Base-by-base conservation (phyloP, 192 early-diverging fungal species). In the Umbelopsis ramanniana region DNA sequence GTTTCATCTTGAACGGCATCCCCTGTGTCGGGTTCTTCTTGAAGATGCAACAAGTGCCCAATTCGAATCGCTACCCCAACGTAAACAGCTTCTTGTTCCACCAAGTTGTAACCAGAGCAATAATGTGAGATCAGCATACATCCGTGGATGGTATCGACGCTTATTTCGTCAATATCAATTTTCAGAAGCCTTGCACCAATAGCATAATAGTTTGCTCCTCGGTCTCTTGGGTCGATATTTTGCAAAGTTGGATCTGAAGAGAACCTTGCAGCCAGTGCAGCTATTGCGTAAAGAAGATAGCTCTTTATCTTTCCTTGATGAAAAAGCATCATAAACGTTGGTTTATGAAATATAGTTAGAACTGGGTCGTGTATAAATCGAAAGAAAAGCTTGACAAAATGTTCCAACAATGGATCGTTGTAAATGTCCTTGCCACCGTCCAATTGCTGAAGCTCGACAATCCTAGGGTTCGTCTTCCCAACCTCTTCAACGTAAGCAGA, bases 61-160 rank as follows among this genome's bases (percentile, higher is more conserved):
- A 68, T 46, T 17, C 67, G 67, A 26, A 68, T 68, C 6, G 67
- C 67, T 19, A 68, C 67, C 5, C 67, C 67, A 24, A 68, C 67
- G 23, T 68, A 68, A 19, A 68, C 45, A 8, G 67, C 67, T 68
- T 68, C 67, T 45, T 68, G 67, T 43, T 68, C 67, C 43, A 68
- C 67, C 19, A 17, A 23, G 21, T 68, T 68, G 67, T 68, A 48
- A 9, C 67, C 67, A 46, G 45, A 47, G n/a, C n/a, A 48, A 45
- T 68, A 68, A 37, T 68, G 67, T 40, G 67, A 35, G 22, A 48
- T 48, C 3, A 68, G 46, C 67, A 68, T 68, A n/a, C 67, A 68
- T 2, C 67, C 67, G 46, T 68, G 67, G 5, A 68, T 68, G 7
- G 46, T 48, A 46, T 68, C 40, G 11, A 68, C 46, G 21, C 23